Evolutionary conservation across 306 rosid genomes (phyloP), one percentile per base, ranked within the genome.

Genomic region (Inga leiocalycina): DNA sequence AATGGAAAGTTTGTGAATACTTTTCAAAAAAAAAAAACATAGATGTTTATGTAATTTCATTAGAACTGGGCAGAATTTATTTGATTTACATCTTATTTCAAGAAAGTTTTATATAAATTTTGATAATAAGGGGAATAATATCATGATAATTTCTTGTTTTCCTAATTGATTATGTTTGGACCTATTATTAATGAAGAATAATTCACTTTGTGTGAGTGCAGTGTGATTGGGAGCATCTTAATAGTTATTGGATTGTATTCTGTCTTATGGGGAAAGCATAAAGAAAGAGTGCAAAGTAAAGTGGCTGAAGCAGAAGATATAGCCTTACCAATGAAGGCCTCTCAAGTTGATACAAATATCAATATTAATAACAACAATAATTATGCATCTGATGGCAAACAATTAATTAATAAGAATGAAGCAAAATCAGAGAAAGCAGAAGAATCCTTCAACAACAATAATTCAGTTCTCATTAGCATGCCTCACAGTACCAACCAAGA

Each of bases 251-350:
- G 98, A 1, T 88, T 94, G 17, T 92, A 94, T 85, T 85, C 97
- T 7, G 96, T 91, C 51, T 85, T 94, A 14, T 94, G 98, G 98
- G 98, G 98, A 74, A 94, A 94, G 80, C 96, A 94, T 80, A 94
- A 88, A 70, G 98, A 94, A 74, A 73, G 41, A 59, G 20, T 77
- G 79, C 91, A 86, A 74, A 89, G 34, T 17, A 84, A 78, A 75
- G 86, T 69, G 77, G 88, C 89, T 71, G 75, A 77, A 56, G 24
- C 3, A 59, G 32, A 59, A 19, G 89, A 91, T 64, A 86, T 79
- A 76, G 86, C 92, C 9, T 88, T 90, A 41, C 89, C 81, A 0
- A 17, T 87, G 20, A 94, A 94, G 78, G 80, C 74, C 81, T 74
- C 84, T 35, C 85, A 67, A 4, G 32, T 74, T 67, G 86, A 89